Percentiles rank a stretch among this genome's conserved stretches.
Conservation (phyloP, 1,284 basidiomycete genomes). For the Fomitopsis schrenkii region DNA sequence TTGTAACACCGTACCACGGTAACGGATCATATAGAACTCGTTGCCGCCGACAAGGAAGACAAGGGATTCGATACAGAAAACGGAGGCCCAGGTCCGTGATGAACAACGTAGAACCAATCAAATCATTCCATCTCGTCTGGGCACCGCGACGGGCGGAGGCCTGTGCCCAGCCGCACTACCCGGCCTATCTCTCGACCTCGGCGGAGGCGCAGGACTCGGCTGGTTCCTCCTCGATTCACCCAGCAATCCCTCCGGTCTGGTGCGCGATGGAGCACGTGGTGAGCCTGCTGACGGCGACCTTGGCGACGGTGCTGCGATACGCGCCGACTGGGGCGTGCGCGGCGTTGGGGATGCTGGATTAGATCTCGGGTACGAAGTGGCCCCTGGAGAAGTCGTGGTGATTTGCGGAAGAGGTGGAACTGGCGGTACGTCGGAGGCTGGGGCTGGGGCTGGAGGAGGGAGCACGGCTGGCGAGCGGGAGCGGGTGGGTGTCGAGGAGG, state of each 20-base stretch:
- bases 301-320: constrained; percentile 17
- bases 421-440: constrained; percentile 19
- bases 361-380: constrained; percentile 7
- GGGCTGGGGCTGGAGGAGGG: constrained; percentile 16
- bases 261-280: constrained; percentile 16
- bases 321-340: constrained; percentile 16
- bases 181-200: constrained; percentile 63
- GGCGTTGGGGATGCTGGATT: constrained; percentile 11
- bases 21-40: no score
- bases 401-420: constrained; percentile 20
- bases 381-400: constrained; percentile 6
- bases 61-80: no score
- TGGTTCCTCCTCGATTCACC: constrained; percentile 33
- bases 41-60: no score
- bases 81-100: neutral
- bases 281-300: constrained; percentile 19
- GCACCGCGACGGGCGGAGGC: constrained; percentile 32
- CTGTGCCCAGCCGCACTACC: constrained; percentile 44
- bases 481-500: constrained; percentile 26
- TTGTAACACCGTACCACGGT: no score
- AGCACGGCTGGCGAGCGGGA: constrained; percentile 25
- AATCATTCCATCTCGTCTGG: constrained; percentile 30
- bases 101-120: neutral
- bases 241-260: constrained; percentile 14
- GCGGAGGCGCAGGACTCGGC: constrained; percentile 38